Evolutionary conservation across 352 stramenopile genomes (phyloP).

Genomic region (Peronospora tabacina): DNA sequence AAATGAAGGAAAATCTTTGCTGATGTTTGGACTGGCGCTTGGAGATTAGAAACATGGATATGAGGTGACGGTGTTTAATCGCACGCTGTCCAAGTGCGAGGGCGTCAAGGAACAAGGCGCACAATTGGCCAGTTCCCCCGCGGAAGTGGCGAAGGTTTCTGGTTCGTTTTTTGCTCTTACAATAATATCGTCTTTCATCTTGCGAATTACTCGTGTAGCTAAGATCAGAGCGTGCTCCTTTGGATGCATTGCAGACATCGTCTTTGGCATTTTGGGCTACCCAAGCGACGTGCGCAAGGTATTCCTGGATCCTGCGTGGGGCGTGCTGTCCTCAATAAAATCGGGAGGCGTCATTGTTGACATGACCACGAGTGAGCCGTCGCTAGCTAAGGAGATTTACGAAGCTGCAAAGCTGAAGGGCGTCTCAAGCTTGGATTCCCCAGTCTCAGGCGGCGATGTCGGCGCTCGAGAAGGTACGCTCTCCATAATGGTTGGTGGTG

Average conservation of each 20-base stretch:
- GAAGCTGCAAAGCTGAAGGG: constrained; percentile 59
- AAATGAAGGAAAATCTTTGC: not conserved
- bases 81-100: constrained; percentile 78
- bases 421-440: constrained; percentile 63
- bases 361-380: constrained; percentile 88
- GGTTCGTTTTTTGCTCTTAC: constrained; percentile 23
- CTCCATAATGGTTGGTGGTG: constrained; percentile 88
- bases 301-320: constrained; percentile 59
- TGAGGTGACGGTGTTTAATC: constrained; percentile 84
- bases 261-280: constrained; percentile 87
- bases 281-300: constrained; percentile 80
- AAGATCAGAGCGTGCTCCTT: not conserved
- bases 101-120: constrained; percentile 68
- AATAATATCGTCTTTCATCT: not conserved
- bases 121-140: constrained; percentile 53
- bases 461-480: constrained; percentile 80
- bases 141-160: constrained; percentile 69
- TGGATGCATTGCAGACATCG: constrained; percentile 49
- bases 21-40: constrained; percentile 5
- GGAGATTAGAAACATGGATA: constrained; percentile 66
- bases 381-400: constrained; percentile 85
- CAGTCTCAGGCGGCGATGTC: constrained; percentile 82
- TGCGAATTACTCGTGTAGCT: not conserved
- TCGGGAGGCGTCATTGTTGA: constrained; percentile 80
- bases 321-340: constrained; percentile 58